Evolutionary conservation across 2,329 filamentous ascomycete species (phyloP), one percentile per base, ranked within the genome.

Genomic region (Dothideomycetes sp.): DNA sequence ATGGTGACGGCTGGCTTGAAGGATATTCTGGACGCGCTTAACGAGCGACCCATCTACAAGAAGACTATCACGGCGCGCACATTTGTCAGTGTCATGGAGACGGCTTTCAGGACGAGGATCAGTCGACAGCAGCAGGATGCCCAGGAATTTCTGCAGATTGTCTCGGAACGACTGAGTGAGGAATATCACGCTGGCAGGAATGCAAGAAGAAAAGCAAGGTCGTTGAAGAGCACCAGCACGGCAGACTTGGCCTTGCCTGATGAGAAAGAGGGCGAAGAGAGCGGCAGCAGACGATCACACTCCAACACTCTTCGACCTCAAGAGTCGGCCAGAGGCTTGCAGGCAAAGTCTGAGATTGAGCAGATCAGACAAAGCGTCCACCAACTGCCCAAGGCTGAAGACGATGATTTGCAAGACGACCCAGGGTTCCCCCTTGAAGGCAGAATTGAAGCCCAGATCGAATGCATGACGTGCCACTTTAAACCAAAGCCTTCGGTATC

Each of bases 111-210:
- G 42, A 89, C 93, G 54, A 79, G 84, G 52, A 94, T 98, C 52
- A 95, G 84, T 57, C 74, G 89, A 40, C 86, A 91, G 57, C 91
- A 98, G 63, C 91, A 98, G 62, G 91, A 98, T 65, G 91, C 91
- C 9, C 91, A 98, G 57, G 91, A 98, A 60, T 95, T 98, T 49
- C 64, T 98, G 42, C 91, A 98, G 64, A 81, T 96, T 35, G 82
- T 98, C 10, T 83, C 86, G 3, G 89, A 98, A 65, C 75, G 89
- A 38, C 68, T 98, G 42, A 87, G 85, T 54, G 91, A 98, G 56
- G 91, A 98, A 62, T 94, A 95, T 54, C 80, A 93, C 57, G 87
- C 87, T 4, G 87, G 86, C 1, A 73, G 76, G 53, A 76, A 82
- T 55, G 87, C 85, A 10, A 73, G 88, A 47, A 67, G 65, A 32